Base-by-base conservation (phyloP, 306 rosid species). In the Cucurbita moschata region DNA sequence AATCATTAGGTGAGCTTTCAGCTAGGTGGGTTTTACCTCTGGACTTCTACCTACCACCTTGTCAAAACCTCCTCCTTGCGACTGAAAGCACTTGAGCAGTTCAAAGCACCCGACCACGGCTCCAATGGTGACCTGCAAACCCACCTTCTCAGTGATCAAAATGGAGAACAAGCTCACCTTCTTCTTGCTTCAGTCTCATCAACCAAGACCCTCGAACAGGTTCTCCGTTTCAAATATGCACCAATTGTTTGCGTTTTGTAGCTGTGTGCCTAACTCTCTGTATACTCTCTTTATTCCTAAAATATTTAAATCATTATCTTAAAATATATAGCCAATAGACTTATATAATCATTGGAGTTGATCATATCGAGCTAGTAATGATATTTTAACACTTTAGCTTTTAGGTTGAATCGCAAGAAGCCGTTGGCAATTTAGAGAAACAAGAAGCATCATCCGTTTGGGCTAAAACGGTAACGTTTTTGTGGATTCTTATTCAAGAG, bases 21-120 rank as follows among this genome's bases (percentile, higher is more conserved):
- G 98, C 92, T 93, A 44, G 98, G 97, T 10, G 89, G 96, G 55
- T 61, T 93, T 73, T 93, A 83, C 87, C 79, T 93, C 14, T 93
- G 98, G 97, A 93, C 96, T 53, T 84, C 80, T 72, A 83, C 90
- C 38, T 88, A 77, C 74, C 93, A 88, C 70, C 77, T 78, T 15
- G 67, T 93, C 2, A 65, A 61, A 72, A 79, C 83, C 68, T 81
- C 90, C 1, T 77, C 90, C 10, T 10, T 53, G 37, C 85, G 60
- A 85, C 79, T 67, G 49, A 86, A 83, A 85, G 94, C 74, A 51
- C 83, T 85, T 35, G 77, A 50, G 54, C 7, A 43, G 51, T 49
- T 13, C 11, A 85, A 69, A 76, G 19, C 61, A 12, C 85, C 90
- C 23, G 87, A 83, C 85, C 76, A 68, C 4, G 80, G 80, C 43